phyloP scores from a whole-genome alignment of 2,329 filamentous ascomycete genomes.

The Mycosphaerella sp. region DNA sequence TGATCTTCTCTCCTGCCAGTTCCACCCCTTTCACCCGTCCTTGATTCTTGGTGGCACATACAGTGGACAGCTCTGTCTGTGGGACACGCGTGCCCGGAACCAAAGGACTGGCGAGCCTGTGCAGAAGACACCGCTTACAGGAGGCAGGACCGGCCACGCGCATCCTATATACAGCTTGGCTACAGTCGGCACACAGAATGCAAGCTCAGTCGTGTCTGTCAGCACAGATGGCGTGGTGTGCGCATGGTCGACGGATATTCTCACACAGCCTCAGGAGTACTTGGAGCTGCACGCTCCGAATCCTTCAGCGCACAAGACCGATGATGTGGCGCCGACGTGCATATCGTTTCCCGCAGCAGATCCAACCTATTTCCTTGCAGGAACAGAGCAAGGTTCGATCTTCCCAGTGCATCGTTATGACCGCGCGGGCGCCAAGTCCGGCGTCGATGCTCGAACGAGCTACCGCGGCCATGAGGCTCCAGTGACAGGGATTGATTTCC shows the following conservation, averaged over 20 bases:
- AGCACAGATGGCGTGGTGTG: constrained; percentile 96
- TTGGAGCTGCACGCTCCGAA: constrained; percentile 83
- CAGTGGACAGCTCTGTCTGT: constrained; percentile 90
- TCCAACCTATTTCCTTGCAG: constrained; percentile 94
- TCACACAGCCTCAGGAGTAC: constrained; percentile 91
- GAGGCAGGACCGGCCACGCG: constrained; percentile 71
- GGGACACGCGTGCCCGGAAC: constrained; percentile 81
- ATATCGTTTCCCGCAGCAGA: constrained; percentile 93
- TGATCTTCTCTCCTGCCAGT: constrained; percentile 90
- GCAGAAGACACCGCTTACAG: constrained; percentile 91
- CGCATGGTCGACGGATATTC: constrained; percentile 96
- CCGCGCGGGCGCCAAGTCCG: constrained; percentile 91
- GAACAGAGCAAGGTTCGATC: constrained; percentile 93
- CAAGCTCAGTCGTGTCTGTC: constrained; percentile 96
- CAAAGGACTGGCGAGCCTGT: constrained; percentile 64
- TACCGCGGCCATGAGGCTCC: constrained; percentile 90
- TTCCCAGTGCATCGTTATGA: constrained; percentile 97
- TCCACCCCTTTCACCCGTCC: constrained; percentile 97
- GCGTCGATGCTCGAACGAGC: constrained; percentile 79
- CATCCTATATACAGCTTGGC: constrained; percentile 94
- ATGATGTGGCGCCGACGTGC: constrained; percentile 90
- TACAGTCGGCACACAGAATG: constrained; percentile 96
- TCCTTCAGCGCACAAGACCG: constrained; percentile 62
- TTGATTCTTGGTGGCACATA: constrained; percentile 94
- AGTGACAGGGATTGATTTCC: constrained; percentile 94